Evolutionary conservation across 2,329 filamentous ascomycete genomes (phyloP).

Genomic region (Penicillium sp.): DNA sequence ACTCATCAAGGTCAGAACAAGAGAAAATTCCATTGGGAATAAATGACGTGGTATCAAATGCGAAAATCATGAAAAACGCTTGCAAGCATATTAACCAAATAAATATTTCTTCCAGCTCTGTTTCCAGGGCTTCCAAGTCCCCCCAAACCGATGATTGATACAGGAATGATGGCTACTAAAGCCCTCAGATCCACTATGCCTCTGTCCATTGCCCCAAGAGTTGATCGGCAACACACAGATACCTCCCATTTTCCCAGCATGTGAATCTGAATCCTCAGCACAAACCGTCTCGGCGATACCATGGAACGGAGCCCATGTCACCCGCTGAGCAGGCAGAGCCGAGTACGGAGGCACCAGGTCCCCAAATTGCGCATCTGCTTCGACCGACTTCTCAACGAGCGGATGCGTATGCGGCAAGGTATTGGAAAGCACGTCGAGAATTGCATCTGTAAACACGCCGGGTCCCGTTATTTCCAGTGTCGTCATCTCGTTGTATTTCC

Average conservation of each 20-base stretch:
- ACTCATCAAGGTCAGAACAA: too few species aligned
- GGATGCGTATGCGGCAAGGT: slow-evolving; percentile 30
- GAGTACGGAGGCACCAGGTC: slow-evolving; percentile 16
- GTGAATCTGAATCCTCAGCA: slow-evolving; percentile 24
- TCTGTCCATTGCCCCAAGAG: slow-evolving; percentile 40
- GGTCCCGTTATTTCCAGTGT: slow-evolving; percentile 38
- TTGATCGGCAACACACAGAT: slow-evolving; percentile 90
- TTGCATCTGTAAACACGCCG: slow-evolving; percentile 37
- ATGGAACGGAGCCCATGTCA: slow-evolving; percentile 40
- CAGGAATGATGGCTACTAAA: slow-evolving; percentile 33
- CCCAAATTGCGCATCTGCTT: slow-evolving; percentile 23
- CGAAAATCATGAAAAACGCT: too few species aligned
- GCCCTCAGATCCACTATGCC: slow-evolving; percentile 32
- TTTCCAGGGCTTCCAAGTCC: slow-evolving; percentile 40
- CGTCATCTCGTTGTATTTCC: slow-evolving; percentile 27
- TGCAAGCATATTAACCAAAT: slow-evolving; percentile 22
- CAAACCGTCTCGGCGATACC: slow-evolving; percentile 28
- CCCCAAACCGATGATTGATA: slow-evolving; percentile 37
- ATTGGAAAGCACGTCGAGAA: slow-evolving; percentile 34
- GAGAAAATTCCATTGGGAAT: too few species aligned
- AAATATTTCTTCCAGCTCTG: slow-evolving; percentile 33
- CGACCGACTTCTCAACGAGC: slow-evolving; percentile 25
- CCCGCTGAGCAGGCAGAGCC: slow-evolving; percentile 18
- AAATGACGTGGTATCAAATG: too few species aligned
- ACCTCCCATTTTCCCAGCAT: slow-evolving; percentile 65